phyloP scores from a whole-genome alignment of 495 filamentous ascomycete genomes.

The Hypoxylon subgilvum region DNA sequence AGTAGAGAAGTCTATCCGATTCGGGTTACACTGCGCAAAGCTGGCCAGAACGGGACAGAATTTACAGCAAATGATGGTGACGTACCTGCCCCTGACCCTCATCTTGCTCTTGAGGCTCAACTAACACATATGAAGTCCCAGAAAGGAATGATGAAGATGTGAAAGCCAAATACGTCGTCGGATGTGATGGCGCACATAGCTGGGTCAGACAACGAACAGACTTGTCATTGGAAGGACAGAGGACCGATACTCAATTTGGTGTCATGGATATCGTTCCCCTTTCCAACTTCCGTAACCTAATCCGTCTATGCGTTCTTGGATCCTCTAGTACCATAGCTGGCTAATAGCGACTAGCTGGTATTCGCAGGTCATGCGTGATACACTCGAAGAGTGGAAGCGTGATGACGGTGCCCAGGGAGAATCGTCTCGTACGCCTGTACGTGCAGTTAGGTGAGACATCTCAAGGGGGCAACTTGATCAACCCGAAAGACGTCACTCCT shows the following conservation, averaged over 20 bases:
- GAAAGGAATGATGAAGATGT: slow-evolving; percentile 44
- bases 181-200: slow-evolving; percentile 71
- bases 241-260: slow-evolving; percentile 69
- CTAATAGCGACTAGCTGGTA: too few relatives aligned
- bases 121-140: too few relatives aligned
- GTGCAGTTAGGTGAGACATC: background rate
- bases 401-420: background rate
- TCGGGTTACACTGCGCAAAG: slow-evolving; percentile 55
- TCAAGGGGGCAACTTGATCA: background rate
- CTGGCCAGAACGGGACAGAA: slow-evolving; percentile 57
- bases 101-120: too few relatives aligned
- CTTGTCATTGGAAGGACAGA: slow-evolving; percentile 65
- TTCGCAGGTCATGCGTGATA: background rate
- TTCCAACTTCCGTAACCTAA: slow-evolving; percentile 66
- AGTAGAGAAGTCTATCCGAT: slow-evolving; percentile 58
- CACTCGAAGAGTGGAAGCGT: background rate
- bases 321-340: too few relatives aligned
- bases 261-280: slow-evolving; percentile 70
- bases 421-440: background rate
- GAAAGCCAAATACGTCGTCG: slow-evolving; percentile 67
- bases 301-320: too few relatives aligned
- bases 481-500: too few relatives aligned
- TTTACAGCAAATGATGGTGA: too few relatives aligned
- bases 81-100: too few relatives aligned
- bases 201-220: slow-evolving; percentile 62